Evolutionary conservation across 2,329 filamentous ascomycete species (phyloP), one percentile per base, ranked within the genome.

Genomic region (Ophiocordyceps australis): DNA sequence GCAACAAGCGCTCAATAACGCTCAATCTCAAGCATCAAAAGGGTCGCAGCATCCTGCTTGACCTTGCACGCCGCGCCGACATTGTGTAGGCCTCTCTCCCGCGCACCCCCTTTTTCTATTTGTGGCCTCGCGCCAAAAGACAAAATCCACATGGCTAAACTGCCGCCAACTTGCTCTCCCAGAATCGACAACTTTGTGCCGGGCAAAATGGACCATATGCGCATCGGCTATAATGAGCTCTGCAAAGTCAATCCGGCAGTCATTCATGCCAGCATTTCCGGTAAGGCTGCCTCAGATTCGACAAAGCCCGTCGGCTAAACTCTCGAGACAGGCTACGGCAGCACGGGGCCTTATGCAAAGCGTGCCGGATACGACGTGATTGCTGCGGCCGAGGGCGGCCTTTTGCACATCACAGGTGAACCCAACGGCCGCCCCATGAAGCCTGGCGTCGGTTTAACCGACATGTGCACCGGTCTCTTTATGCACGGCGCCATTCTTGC

Each of bases 311-410:
- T n/a, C n/a, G n/a, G n/a, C n/a, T n/a, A n/a, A n/a, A n/a, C n/a
- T n/a, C n/a, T n/a, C n/a, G n/a, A 8, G 14, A 3, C 21, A 36
- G 34, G 34, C 7, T 34, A 24, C 29, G 55, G 55, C 2, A 39
- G 45, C 5, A 35, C 33, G 7, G 55, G 56, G 0, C 56, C 55
- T 3, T 59, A 52, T 30, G 38, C 45, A 4, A 42, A 43, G 17
- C 41, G 55, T 7, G 49, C 53, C 6, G 55, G 56, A 1, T 59
- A 59, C 35, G 55, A 59, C 32, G 49, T 49, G 9, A 59, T 60
- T 14, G 54, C 47, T 0, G 54, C 43, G 5, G 53, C 52, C 0
- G 53, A 58, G 31, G 52, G 39, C 9, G 54, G 54, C 0, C 37
- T 59, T 13, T 40, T 59, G 17, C 54, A 58, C 30, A 43, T 58